A percentile compares a stretch with the other conserved stretches of the same genome.
phyloP scores from a whole-genome alignment of 768 basidiomycete genomes.

The Termitomyces titanicus region DNA sequence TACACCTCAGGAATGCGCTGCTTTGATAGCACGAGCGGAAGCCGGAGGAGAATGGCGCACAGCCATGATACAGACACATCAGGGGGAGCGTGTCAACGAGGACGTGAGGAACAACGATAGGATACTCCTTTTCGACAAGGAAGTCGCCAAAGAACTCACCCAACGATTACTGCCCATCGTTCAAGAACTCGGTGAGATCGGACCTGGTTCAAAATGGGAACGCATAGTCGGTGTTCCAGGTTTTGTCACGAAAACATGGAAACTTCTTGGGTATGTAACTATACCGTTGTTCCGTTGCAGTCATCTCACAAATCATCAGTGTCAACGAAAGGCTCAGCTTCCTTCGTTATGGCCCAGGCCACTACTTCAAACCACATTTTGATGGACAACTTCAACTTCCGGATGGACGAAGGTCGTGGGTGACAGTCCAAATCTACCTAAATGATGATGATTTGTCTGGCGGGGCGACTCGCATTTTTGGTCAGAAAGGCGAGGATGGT shows the following conservation, averaged over 20 bases:
- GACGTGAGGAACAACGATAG: constrained; percentile 34
- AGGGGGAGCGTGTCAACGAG: constrained; percentile 22
- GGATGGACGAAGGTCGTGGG: constrained; percentile 33
- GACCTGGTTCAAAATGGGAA: constrained; percentile 27
- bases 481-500: constrained; percentile 15
- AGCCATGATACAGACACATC: constrained; percentile 25
- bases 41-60: constrained; percentile 27
- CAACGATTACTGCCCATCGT: constrained; percentile 30
- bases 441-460: constrained; percentile 34
- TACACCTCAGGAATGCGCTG: constrained; percentile 30
- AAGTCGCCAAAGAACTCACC: constrained; percentile 24
- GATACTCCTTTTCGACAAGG: constrained; percentile 27
- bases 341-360: constrained; percentile 38
- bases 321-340: constrained; percentile 43
- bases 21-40: constrained; percentile 26
- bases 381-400: constrained; percentile 34
- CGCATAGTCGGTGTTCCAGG: constrained; percentile 26
- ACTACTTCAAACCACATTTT: constrained; percentile 38
- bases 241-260: constrained; percentile 29
- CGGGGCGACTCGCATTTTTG: constrained; percentile 38
- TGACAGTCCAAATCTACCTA: constrained; percentile 45
- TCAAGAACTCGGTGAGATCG: constrained; percentile 27
- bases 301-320: constrained; percentile 16
- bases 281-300: background rate
- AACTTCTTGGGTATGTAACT: constrained; percentile 26